A percentile compares a stretch with the other conserved stretches of the same genome.
Conservation (phyloP, 306 rosid genomes). For the Lithocarpus polystachyus region DNA sequence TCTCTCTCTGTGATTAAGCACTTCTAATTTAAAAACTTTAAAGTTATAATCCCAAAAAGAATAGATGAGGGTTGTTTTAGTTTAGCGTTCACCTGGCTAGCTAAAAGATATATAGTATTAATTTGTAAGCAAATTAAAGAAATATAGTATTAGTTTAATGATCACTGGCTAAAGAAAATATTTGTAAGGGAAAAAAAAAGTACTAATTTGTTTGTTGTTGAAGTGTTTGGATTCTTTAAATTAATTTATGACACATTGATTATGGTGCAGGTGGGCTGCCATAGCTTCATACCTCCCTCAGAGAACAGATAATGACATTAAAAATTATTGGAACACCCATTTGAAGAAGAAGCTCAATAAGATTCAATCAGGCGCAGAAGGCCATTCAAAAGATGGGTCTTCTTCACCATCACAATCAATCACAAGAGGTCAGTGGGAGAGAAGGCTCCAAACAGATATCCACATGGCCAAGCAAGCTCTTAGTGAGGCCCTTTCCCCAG, state of each 20-base stretch:
- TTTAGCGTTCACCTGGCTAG: no score
- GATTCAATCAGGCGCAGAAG: conserved; percentile 33
- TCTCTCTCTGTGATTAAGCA: neutral
- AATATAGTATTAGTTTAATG: no score
- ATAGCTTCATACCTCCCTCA: conserved; percentile 97
- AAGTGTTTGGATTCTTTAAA: neutral
- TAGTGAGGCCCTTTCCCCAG: conserved; percentile 68
- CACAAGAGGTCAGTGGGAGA: conserved; percentile 94
- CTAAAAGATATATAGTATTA: no score
- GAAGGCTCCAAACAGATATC: conserved; percentile 87
- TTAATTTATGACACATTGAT: conserved; percentile 20
- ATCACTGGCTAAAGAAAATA: no score
- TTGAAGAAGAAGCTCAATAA: conserved; percentile 77
- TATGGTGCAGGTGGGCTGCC: conserved; percentile 85
- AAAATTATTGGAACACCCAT: conserved; percentile 94
- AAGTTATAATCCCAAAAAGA: no score
- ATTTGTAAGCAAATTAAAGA: no score
- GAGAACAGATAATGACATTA: conserved; percentile 95
- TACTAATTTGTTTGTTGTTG: neutral
- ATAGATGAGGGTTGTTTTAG: no score
- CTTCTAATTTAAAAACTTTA: no score
- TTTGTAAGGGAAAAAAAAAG: no score
- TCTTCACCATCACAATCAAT: conserved; percentile 43
- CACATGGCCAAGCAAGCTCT: conserved; percentile 80
- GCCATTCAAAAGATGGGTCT: conserved; percentile 24